A percentile compares a stretch with the other conserved stretches of the same genome.
phyloP scores from a whole-genome alignment of 2,329 filamentous ascomycete species.

The Talaromyces marneffei region DNA sequence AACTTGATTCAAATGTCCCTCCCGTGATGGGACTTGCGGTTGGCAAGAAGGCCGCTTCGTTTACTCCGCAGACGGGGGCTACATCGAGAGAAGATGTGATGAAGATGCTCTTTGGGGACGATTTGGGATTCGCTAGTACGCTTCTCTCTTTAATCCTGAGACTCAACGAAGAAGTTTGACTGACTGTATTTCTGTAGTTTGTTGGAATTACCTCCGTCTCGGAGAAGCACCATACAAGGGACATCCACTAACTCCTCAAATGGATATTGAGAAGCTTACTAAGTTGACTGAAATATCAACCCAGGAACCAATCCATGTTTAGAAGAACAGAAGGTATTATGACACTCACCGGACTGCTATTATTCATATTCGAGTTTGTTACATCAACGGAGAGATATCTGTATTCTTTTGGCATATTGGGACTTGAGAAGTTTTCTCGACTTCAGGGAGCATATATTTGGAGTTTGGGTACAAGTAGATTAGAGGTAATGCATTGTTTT shows the following conservation, averaged over 20 bases:
- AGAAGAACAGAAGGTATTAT: background rate
- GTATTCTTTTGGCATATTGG: background rate
- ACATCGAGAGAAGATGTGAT: conserved; percentile 57
- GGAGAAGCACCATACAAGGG: conserved; percentile 24
- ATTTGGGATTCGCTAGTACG: conserved; percentile 61
- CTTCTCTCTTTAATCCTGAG: conserved; percentile 19
- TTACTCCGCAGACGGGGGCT: conserved; percentile 54
- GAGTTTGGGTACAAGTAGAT: background rate
- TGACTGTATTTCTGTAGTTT: conserved; percentile 38
- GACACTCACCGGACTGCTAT: background rate
- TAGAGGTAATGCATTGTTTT: background rate
- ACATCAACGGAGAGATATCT: background rate
- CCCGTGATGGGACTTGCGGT: conserved; percentile 67
- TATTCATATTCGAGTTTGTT: background rate
- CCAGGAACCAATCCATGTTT: conserved; percentile 1
- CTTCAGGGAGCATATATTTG: background rate
- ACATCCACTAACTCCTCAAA: background rate
- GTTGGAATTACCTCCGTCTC: conserved; percentile 51
- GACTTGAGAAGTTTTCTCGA: background rate
- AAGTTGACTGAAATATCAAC: background rate
- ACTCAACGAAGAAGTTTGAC: background rate
- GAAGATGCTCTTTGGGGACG: conserved; percentile 60
- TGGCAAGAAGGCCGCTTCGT: conserved; percentile 63
- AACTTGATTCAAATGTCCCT: conserved; percentile 48
- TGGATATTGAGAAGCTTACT: background rate